Evolutionary conservation across 176 grass and related monocot species (phyloP).

Genomic region (Calamus simplicifolius): DNA sequence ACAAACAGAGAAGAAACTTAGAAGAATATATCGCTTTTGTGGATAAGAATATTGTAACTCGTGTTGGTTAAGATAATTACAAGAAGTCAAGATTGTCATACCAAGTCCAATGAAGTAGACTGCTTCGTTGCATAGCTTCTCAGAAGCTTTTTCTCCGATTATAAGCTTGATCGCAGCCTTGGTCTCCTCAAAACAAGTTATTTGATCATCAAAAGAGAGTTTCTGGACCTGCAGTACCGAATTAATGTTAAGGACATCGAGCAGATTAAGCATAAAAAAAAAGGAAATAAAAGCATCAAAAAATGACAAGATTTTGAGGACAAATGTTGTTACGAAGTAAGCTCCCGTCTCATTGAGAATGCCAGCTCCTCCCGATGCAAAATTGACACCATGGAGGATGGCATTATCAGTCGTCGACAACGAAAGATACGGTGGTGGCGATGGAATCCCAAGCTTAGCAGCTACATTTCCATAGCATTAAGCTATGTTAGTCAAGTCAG

Average conservation of each 20-base stretch:
- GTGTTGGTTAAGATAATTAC: not conserved
- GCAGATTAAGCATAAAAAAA: too few species aligned
- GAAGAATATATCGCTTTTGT: too few species aligned
- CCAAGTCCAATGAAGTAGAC: slow-evolving; percentile 72
- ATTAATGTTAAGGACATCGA: not conserved
- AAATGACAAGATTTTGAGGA: not conserved
- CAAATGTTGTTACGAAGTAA: slow-evolving; percentile 65
- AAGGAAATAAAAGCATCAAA: not conserved
- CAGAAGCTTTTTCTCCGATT: slow-evolving; percentile 54
- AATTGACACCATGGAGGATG: slow-evolving; percentile 70
- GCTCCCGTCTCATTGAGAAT: slow-evolving; percentile 93
- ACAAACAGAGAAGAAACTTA: not conserved
- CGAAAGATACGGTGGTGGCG: slow-evolving; percentile 63
- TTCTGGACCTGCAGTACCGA: slow-evolving; percentile 57
- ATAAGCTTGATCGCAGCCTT: slow-evolving; percentile 51
- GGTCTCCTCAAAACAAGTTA: slow-evolving; percentile 51
- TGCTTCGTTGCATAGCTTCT: slow-evolving; percentile 57
- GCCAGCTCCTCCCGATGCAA: slow-evolving; percentile 78
- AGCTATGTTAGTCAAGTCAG: not conserved
- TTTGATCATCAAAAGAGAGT: slow-evolving; percentile 88
- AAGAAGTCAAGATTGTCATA: slow-evolving; percentile 14
- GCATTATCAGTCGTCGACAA: slow-evolving; percentile 65
- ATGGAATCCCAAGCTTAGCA: slow-evolving; percentile 59
- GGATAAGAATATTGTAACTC: too few species aligned
- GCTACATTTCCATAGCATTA: slow-evolving; percentile 28